Evolutionary conservation across 2,329 filamentous ascomycete species (phyloP), one percentile per base, ranked within the genome.

Genomic region (Neopestalotiopsis sp.): DNA sequence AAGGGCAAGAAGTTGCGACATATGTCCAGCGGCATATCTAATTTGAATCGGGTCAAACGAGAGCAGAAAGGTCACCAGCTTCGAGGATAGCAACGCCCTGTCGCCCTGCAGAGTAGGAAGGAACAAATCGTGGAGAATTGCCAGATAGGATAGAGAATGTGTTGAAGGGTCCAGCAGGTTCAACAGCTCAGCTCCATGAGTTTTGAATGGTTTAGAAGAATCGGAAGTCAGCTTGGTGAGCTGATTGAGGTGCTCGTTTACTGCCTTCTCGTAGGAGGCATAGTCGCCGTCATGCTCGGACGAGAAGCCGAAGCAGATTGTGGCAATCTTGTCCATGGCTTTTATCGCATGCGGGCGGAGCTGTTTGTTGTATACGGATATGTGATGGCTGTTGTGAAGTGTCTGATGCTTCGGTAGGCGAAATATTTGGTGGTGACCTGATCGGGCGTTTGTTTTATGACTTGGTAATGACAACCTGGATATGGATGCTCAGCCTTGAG

Each of bases 131-230:
- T 85, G 81, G 66, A 90, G 78, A 56, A 89, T 71, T 65, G 79
- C 75, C 40, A 88, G 80, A 74, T 84, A 87, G 30, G 86, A 86
- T 67, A 88, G 82, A 7, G 87, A 85, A 72, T 90, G 80, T 59
- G 79, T 67, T 7, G 80, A 76, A 0, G 87, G 85, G 71, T 88
- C 76, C 32, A 89, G 75, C 13, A 79, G 74, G 84, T 89, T 73
- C 4, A 89, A 77, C 5, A 87, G 76, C 60, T 81, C 70, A 12
- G 72, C 66, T 20, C 82, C 80, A 57, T 81, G 76, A 13, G 72
- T 70, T 45, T 74, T 66, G 52, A 87, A 73, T 12, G 77, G 74
- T 17, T 73, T 68, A 17, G 72, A 70, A 2, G 79, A 73, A 1
- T 80, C 78, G 14, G 78, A 75, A 24, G 83, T 72, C 45, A 87